Evolutionary conservation across 169 alveolate species (phyloP).

Genomic region (Plasmodium reichenowi): DNA sequence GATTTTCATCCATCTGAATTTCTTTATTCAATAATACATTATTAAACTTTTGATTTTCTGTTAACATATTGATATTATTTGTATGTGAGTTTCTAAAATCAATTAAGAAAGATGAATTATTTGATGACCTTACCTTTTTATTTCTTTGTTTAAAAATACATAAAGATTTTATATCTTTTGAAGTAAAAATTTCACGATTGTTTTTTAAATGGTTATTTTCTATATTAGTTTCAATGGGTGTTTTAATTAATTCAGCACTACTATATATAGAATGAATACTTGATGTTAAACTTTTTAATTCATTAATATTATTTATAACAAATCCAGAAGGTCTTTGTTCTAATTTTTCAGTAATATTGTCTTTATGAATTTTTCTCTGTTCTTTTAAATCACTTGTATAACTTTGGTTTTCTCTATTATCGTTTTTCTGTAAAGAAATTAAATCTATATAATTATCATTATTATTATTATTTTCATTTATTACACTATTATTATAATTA

Average conservation of each 20-base stretch:
- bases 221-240: slow-evolving; percentile 57
- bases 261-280: slow-evolving; percentile 39
- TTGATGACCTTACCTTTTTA: slow-evolving; percentile 23
- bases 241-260: slow-evolving; percentile 30
- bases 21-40: slow-evolving; percentile 21
- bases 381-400: not conserved
- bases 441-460: slow-evolving; percentile 2
- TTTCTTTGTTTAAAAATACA: slow-evolving; percentile 23
- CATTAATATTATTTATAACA: slow-evolving; percentile 14
- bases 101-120: slow-evolving; percentile 20
- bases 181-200: not conserved
- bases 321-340: slow-evolving; percentile 4
- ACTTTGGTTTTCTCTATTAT: not conserved
- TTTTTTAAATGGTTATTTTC: slow-evolving; percentile 14
- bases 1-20: slow-evolving; percentile 43
- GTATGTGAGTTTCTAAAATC: not conserved
- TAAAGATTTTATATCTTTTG: slow-evolving; percentile 19
- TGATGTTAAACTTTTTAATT: slow-evolving; percentile 55
- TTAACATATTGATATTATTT: slow-evolving; percentile 23
- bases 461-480: slow-evolving; percentile 17
- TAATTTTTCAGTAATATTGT: not conserved
- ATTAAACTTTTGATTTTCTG: slow-evolving; percentile 21
- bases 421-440: slow-evolving; percentile 46
- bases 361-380: not conserved
- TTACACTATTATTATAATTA: slow-evolving; percentile 1